Evolutionary conservation across 1,139 yeast genomes (phyloP).

Genomic region (Zygoascus sp.): DNA sequence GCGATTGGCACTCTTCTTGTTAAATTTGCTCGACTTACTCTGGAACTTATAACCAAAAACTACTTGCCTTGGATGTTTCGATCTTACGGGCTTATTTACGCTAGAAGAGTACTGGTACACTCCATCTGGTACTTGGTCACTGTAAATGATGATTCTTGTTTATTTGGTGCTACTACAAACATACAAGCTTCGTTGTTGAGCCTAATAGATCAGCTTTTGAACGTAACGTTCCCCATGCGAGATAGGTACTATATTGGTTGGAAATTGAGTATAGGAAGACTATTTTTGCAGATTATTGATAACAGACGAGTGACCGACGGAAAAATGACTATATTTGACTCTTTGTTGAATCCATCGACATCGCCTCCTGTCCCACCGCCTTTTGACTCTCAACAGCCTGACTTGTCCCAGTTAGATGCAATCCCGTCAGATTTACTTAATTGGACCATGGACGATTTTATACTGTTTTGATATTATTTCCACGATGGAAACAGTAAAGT

Average conservation of each 20-base stretch:
- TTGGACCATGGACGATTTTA: background rate
- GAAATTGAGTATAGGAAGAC: background rate
- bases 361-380: no score
- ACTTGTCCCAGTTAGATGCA: no score
- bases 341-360: background rate
- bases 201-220: background rate
- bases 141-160: background rate
- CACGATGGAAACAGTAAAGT: background rate
- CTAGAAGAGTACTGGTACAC: background rate
- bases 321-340: background rate
- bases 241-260: background rate
- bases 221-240: background rate
- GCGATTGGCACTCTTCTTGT: background rate
- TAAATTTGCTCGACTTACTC: background rate
- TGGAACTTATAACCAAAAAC: background rate
- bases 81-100: background rate
- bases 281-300: background rate
- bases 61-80: conserved; percentile 2
- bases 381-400: no score
- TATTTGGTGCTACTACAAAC: background rate
- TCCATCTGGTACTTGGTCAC: background rate
- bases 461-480: background rate
- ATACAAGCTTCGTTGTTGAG: background rate
- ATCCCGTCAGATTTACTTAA: background rate
- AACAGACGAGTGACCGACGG: background rate